Percentiles rank a stretch among this genome's conserved stretches.
Conservation (phyloP, 352 stramenopile species). For the Phytophthora syringae region DNA sequence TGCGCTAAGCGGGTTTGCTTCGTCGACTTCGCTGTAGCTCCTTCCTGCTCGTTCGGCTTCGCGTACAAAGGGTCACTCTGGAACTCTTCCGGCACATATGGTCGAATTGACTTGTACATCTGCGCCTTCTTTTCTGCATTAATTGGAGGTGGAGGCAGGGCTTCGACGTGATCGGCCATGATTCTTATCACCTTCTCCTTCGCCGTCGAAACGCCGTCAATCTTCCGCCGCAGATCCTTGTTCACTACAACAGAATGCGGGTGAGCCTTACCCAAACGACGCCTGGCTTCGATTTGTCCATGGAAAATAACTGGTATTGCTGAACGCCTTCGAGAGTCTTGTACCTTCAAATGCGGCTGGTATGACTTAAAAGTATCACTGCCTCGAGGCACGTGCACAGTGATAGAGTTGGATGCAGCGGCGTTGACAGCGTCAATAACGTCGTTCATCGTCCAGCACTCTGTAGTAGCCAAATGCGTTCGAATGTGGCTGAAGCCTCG, state of each 20-base stretch:
- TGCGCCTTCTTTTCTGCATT: constrained; percentile 19
- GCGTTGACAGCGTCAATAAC: no score
- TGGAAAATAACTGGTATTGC: no score
- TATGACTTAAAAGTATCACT: no score
- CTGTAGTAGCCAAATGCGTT: neutral
- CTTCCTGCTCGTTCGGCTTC: constrained; percentile 8
- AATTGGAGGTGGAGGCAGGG: neutral
- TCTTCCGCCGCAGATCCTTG: constrained; percentile 3
- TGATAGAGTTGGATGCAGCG: no score
- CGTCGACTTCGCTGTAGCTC: constrained; percentile 1
- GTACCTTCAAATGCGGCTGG: no score
- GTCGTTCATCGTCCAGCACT: no score
- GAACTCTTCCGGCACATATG: constrained; percentile 21
- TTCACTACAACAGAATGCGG: neutral
- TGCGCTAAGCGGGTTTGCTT: constrained; percentile 10
- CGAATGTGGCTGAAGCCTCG: no score
- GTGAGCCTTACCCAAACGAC: no score
- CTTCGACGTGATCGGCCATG: neutral
- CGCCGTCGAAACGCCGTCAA: neutral
- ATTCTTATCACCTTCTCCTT: neutral
- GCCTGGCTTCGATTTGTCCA: no score
- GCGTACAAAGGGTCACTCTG: constrained; percentile 20
- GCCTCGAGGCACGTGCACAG: no score
- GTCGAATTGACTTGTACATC: constrained; percentile 15
- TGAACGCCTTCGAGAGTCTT: no score